phyloP scores from a whole-genome alignment of 2,329 filamentous ascomycete species.

The Penicillium olsonii region DNA sequence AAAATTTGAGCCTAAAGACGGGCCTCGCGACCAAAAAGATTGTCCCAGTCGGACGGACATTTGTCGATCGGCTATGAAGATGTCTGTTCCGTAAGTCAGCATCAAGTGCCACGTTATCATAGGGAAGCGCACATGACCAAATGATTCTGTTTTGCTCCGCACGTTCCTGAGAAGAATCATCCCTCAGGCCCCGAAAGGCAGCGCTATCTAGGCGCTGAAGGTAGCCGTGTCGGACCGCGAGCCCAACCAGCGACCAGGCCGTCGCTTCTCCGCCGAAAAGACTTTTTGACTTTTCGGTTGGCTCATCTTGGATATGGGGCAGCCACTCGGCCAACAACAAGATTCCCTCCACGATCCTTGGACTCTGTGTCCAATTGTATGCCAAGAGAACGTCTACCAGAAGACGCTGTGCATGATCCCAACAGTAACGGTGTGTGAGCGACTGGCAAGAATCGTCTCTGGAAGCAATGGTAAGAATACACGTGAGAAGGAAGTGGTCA shows the following conservation, averaged over 20 bases:
- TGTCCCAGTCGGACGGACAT: constrained; percentile 21
- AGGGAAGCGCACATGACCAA: no score
- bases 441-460: no score
- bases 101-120: no score
- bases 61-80: constrained; percentile 17
- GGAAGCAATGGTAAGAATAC: constrained; percentile 16
- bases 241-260: constrained; percentile 26
- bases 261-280: constrained; percentile 18
- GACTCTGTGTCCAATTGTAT: no score
- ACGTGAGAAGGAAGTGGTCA: constrained; percentile 12
- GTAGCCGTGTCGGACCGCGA: constrained; percentile 24
- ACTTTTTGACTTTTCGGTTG: background rate
- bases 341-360: constrained; percentile 24
- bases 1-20: constrained; percentile 15
- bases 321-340: constrained; percentile 26
- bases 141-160: no score
- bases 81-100: no score
- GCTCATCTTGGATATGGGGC: constrained; percentile 13
- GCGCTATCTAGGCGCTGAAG: constrained; percentile 21
- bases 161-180: no score
- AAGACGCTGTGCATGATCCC: constrained; percentile 5
- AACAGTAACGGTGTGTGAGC: constrained; percentile 7
- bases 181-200: constrained; percentile 21
- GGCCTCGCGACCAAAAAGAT: constrained; percentile 19
- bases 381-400: constrained; percentile 18